A percentile compares a stretch with the other conserved stretches of the same genome.
These are phyloP conservation scores for Datisca glomerata DNA, from an alignment of 306 rosid species.

Conservation along the genomic window DNA sequence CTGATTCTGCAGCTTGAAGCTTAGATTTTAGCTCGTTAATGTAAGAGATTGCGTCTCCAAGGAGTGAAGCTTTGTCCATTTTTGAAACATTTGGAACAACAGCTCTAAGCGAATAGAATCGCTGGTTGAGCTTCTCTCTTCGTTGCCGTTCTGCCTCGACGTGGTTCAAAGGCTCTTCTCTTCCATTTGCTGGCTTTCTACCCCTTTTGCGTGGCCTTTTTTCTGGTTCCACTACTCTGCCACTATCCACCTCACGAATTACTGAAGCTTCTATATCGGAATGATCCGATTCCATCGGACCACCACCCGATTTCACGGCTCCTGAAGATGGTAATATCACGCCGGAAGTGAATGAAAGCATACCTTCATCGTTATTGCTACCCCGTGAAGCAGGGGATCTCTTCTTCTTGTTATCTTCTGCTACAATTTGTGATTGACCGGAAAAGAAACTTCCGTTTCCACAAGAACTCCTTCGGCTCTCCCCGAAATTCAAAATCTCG, in stretches of 20 bases:
- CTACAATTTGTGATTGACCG: slow-evolving; percentile 31
- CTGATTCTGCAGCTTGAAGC: slow-evolving; percentile 39
- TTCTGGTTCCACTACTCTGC: slow-evolving; percentile 59
- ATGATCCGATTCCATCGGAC: slow-evolving; percentile 49
- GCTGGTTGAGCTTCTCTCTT: slow-evolving; percentile 84
- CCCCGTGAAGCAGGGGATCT: slow-evolving; percentile 56
- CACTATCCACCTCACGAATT: slow-evolving; percentile 48
- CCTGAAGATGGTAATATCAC: slow-evolving; percentile 23
- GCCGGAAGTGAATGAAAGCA: slow-evolving; percentile 78
- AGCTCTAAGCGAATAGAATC: slow-evolving; percentile 81
- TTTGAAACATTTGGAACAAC: slow-evolving; percentile 92
- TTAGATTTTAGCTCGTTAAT: slow-evolving; percentile 69
- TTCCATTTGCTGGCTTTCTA: slow-evolving; percentile 80
- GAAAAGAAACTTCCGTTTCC: slow-evolving; percentile 34
- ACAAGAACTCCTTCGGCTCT: slow-evolving; percentile 28
- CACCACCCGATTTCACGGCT: slow-evolving; percentile 25
- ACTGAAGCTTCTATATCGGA: slow-evolving; percentile 88
- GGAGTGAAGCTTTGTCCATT: slow-evolving; percentile 93
- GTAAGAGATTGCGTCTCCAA: slow-evolving; percentile 81
- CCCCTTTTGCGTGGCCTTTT: slow-evolving; percentile 82
- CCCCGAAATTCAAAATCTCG: slow-evolving; percentile 69
- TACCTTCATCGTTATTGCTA: slow-evolving; percentile 66
- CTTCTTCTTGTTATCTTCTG: slow-evolving; percentile 44
- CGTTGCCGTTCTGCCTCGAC: slow-evolving; percentile 94
- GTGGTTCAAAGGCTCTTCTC: slow-evolving; percentile 92